phyloP scores from a whole-genome alignment of 805 yeast species.

The Ogataea thermomethanolica region DNA sequence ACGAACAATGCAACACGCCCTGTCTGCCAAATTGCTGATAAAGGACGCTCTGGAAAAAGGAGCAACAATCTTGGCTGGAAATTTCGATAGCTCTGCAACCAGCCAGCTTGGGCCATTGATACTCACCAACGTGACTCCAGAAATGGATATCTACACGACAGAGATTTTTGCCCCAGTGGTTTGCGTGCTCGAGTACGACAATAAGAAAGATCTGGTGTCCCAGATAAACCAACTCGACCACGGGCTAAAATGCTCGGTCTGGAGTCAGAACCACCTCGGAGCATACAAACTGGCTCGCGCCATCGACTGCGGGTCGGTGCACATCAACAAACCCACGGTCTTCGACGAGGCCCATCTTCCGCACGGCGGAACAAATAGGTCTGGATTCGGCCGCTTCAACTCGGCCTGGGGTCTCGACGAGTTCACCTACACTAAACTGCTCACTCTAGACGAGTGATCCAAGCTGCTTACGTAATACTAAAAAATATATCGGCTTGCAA shows the following conservation, averaged over 20 bases:
- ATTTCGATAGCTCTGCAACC: not conserved
- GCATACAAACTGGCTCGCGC: conserved; percentile 34
- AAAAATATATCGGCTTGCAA: not conserved
- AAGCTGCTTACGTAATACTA: not conserved
- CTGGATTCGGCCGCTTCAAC: conserved; percentile 45
- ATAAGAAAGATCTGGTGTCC: conserved; percentile 20
- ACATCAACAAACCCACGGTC: conserved; percentile 24
- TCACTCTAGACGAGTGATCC: conserved; percentile 36
- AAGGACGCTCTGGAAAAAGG: conserved; percentile 38
- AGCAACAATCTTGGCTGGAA: conserved; percentile 30
- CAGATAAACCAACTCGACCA: conserved; percentile 30
- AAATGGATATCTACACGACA: conserved; percentile 29
- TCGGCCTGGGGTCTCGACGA: conserved; percentile 43
- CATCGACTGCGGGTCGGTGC: conserved; percentile 37
- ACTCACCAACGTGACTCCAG: conserved; percentile 30
- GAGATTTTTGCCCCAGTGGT: conserved; percentile 47
- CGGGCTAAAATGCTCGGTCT: conserved; percentile 42
- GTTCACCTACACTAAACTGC: conserved; percentile 36
- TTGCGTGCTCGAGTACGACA: conserved; percentile 28
- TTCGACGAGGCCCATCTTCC: conserved; percentile 33
- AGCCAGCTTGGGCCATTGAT: conserved; percentile 30
- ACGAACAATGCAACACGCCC: conserved; percentile 29
- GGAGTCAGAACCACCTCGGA: conserved; percentile 36
- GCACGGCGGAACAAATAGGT: conserved; percentile 43
- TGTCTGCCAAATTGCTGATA: conserved; percentile 27